Base-by-base conservation (phyloP, 192 early-diverging fungal species). In the Chytriomyces sp. region DNA sequence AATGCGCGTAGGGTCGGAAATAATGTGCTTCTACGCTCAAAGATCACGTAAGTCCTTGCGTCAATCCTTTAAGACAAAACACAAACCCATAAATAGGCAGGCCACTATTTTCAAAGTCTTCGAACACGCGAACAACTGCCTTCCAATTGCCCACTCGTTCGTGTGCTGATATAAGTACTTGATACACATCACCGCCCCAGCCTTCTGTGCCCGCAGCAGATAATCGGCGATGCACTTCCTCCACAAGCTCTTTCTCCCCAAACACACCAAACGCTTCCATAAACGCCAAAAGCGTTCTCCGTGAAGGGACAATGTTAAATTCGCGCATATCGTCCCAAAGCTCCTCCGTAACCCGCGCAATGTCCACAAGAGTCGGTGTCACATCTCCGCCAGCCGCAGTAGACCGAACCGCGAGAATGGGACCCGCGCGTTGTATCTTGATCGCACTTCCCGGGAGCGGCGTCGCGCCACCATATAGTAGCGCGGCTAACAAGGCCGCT, bases 331-430 rank as follows among this genome's bases (percentile, higher is more conserved):
- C 65, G 3, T 55, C 31, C 52, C 52, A 68, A 22, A 68, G 39
- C 32, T 68, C 54, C n/a, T 68, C 65, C 44, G 39, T 33, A 17
- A 68, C 65, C 32, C 52, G n/a, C 8, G 65, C 65, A 56, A 68
- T 37, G 36, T 68, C 52, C n/a, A 68, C 44, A 3, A 68, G 37
- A 22, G 49, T 55, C 10, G 54, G 54, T n/a, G n/a, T n/a, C n/a
- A n/a, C n/a, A n/a, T n/a, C n/a, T n/a, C 19, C 34, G 7, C 26
- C 34, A 4, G 32, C 52, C 33, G 32, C 12, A 1, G 65, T 55
- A 68, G 17, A 25, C 14, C 22, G 14, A 58, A 58, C 17, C 22
- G 56, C 17, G n/a, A 68, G 52, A 37, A 68, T 68, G 3, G 52
- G 52, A 22, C 49, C 52, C 14, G 49, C n/a, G 19, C 65, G 65